phyloP scores from a whole-genome alignment of 768 basidiomycete genomes.

The Cytidiella melzeri region DNA sequence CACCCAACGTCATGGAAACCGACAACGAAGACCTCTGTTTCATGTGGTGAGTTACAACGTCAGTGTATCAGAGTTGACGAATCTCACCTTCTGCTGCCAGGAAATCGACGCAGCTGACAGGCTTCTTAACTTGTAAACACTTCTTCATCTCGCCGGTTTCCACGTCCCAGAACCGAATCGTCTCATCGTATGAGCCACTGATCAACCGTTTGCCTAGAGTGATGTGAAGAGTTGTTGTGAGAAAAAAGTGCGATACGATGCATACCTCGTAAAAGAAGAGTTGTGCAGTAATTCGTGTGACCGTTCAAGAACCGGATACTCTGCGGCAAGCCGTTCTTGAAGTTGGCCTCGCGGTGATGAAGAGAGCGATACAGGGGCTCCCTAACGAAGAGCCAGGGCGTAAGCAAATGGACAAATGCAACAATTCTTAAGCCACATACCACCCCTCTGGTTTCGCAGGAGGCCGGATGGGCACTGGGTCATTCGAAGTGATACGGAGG shows the following conservation, averaged over 20 bases:
- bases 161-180: conserved; percentile 90
- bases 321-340: conserved; percentile 70
- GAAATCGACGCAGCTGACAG: conserved; percentile 87
- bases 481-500: conserved; percentile 61
- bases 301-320: conserved; percentile 71
- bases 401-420: not conserved
- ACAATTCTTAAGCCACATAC: no score
- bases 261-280: conserved; percentile 56
- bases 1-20: conserved; percentile 92
- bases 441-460: conserved; percentile 67
- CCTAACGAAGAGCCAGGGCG: conserved; percentile 26
- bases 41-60: not conserved
- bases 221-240: not conserved
- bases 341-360: conserved; percentile 83
- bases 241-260: not conserved
- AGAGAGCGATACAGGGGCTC: conserved; percentile 71
- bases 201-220: conserved; percentile 65
- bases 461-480: conserved; percentile 59
- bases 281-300: conserved; percentile 86
- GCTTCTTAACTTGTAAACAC: conserved; percentile 79
- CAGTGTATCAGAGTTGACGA: not conserved
- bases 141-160: conserved; percentile 61
- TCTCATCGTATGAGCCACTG: conserved; percentile 88
- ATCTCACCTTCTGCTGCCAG: conserved; percentile 66
- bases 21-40: conserved; percentile 78